phyloP scores from a whole-genome alignment of 345 rosid genomes.

The Eucalyptus erythrocorys region DNA sequence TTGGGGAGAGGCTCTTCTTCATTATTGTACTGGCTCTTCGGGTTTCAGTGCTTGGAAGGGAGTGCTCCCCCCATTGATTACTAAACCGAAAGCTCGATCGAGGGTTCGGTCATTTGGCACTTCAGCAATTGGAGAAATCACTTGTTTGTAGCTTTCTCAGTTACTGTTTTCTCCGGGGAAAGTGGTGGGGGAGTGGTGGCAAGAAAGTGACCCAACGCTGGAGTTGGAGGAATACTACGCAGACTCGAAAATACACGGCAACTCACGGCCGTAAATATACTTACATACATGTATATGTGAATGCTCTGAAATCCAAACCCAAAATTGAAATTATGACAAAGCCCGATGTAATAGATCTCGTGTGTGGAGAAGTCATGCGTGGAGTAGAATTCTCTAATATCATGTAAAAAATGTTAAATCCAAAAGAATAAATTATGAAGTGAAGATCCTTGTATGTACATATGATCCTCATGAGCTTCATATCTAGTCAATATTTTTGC shows the following conservation, averaged over 20 bases:
- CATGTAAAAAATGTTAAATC: background rate
- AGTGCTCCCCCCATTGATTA: background rate
- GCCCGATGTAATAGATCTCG: no score
- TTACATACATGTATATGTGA: no score
- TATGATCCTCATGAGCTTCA: background rate
- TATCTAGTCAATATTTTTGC: background rate
- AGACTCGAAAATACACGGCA: background rate
- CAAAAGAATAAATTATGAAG: background rate
- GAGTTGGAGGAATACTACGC: background rate
- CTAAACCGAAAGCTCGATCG: background rate
- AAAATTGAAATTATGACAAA: background rate
- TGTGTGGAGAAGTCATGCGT: background rate
- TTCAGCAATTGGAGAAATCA: background rate
- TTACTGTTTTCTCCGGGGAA: background rate
- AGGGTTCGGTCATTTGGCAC: background rate
- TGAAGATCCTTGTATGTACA: background rate
- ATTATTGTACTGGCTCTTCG: background rate
- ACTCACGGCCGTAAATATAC: background rate
- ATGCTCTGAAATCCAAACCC: background rate
- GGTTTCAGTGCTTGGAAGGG: background rate
- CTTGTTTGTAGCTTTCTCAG: background rate
- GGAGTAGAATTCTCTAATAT: background rate
- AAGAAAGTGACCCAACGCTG: background rate
- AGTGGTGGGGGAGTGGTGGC: background rate
- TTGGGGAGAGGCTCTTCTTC: background rate